A percentile compares a stretch with the other conserved stretches of the same genome.
phyloP scores from a whole-genome alignment of 306 rosid species.

The Quillaja saponaria region DNA sequence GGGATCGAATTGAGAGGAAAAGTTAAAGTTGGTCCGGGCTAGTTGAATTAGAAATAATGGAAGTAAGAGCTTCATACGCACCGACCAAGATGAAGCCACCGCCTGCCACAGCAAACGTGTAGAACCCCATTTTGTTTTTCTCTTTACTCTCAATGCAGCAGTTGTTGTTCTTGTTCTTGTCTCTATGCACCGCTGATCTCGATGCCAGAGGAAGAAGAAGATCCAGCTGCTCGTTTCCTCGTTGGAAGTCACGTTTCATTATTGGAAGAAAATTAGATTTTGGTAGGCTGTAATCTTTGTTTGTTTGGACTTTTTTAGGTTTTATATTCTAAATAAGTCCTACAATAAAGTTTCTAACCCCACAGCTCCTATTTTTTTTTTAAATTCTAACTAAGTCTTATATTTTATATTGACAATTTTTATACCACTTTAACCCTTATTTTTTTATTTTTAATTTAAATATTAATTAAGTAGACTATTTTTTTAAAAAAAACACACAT shows the following conservation, averaged over 20 bases:
- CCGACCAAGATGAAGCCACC: slow-evolving; percentile 62
- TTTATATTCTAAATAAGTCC: too few species aligned
- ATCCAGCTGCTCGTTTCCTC: neutral
- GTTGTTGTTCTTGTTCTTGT: neutral
- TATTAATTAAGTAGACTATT: too few species aligned
- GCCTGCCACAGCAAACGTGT: slow-evolving; percentile 56
- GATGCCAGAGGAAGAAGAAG: neutral
- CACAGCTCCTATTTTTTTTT: too few species aligned
- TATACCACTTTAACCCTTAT: too few species aligned
- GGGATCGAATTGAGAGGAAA: slow-evolving; percentile 23
- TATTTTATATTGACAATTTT: too few species aligned
- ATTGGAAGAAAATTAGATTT: too few species aligned
- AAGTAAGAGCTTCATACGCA: slow-evolving; percentile 43
- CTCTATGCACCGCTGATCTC: neutral
- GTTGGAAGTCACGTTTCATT: neutral
- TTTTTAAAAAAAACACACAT: too few species aligned
- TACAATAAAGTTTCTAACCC: too few species aligned
- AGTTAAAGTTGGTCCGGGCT: slow-evolving; percentile 6
- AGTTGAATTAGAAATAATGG: slow-evolving; percentile 12
- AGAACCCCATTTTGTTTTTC: slow-evolving; percentile 48
- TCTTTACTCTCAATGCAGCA: neutral
- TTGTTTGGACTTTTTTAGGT: too few species aligned
- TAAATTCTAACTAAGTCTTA: too few species aligned
- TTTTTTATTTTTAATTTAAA: too few species aligned
- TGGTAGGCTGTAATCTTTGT: too few species aligned